phyloP scores from a whole-genome alignment of 305 asterid species.

The Lippia alba region DNA sequence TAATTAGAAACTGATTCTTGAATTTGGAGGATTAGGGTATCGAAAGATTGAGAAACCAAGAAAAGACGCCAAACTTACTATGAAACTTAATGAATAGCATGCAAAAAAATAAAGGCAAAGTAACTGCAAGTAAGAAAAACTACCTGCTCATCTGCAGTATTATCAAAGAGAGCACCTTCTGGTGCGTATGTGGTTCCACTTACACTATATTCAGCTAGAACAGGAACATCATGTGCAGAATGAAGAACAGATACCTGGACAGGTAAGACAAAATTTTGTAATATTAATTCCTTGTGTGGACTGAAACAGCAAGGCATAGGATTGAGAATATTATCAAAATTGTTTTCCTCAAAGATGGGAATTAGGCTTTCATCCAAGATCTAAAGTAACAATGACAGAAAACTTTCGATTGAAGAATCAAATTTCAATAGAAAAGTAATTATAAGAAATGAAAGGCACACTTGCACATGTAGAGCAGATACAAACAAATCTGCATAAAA shows the following conservation, averaged over 20 bases:
- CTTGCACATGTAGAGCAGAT: conserved; percentile 17
- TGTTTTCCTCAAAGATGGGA: conserved; percentile 12
- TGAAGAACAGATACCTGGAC: conserved; percentile 88
- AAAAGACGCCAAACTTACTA: conserved; percentile 16
- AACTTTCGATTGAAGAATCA: conserved; percentile 5
- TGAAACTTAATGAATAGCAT: conserved; percentile 2
- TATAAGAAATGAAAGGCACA: background rate
- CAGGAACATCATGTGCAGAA: conserved; percentile 67
- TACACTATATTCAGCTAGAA: conserved; percentile 71
- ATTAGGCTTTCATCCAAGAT: conserved; percentile 19
- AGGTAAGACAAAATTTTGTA: conserved; percentile 18
- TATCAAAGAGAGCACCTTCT: conserved; percentile 84
- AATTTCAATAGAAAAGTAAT: conserved; percentile 10
- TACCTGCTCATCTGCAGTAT: conserved; percentile 69
- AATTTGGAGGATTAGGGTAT: conserved; percentile 13
- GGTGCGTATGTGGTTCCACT: conserved; percentile 98
- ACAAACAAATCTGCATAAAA: background rate
- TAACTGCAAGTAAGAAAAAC: conserved; percentile 28
- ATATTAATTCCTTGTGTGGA: conserved; percentile 28
- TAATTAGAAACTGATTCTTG: conserved; percentile 7
- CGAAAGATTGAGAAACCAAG: conserved; percentile 6
- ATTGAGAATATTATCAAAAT: conserved; percentile 11
- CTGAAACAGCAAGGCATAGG: conserved; percentile 26
- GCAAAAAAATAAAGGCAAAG: conserved; percentile 13
- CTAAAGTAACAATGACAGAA: conserved; percentile 22